phyloP scores from a whole-genome alignment of 2,329 filamentous ascomycete genomes.

The Venturiaceae sp. region DNA sequence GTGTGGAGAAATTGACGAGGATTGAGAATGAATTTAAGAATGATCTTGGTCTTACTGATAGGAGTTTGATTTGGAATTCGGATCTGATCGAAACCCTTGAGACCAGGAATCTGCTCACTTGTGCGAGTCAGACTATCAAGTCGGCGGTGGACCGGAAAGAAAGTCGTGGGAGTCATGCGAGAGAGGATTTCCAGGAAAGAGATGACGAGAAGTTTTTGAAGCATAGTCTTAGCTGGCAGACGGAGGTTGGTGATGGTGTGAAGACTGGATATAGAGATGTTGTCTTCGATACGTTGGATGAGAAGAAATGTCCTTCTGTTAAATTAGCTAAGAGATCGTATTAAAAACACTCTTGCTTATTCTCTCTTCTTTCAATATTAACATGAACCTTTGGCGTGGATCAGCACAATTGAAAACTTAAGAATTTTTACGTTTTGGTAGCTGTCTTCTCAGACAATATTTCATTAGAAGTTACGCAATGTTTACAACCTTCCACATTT shows the following conservation, averaged over 20 bases:
- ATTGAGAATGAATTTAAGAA: slow-evolving; percentile 26
- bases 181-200: slow-evolving; percentile 36
- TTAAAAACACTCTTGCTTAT: no score
- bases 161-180: slow-evolving; percentile 36
- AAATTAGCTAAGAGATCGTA: neutral
- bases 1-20: slow-evolving; percentile 21
- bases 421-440: no score
- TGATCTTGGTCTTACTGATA: slow-evolving; percentile 29
- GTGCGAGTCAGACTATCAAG: slow-evolving; percentile 36
- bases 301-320: slow-evolving; percentile 26
- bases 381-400: no score
- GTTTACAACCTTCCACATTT: neutral
- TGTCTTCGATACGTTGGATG: slow-evolving; percentile 33
- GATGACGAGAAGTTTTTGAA: slow-evolving; percentile 35
- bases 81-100: slow-evolving; percentile 40
- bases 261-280: slow-evolving; percentile 32
- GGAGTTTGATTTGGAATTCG: slow-evolving; percentile 39
- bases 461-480: slow-evolving; percentile 1
- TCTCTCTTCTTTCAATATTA: no score
- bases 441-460: no score
- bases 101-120: slow-evolving; percentile 35
- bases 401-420: no score
- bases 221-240: slow-evolving; percentile 39
- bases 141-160: slow-evolving; percentile 33
- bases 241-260: slow-evolving; percentile 27